Evolutionary conservation across 1,139 yeast species (phyloP).

Genomic region (Protomyces inouyei): DNA sequence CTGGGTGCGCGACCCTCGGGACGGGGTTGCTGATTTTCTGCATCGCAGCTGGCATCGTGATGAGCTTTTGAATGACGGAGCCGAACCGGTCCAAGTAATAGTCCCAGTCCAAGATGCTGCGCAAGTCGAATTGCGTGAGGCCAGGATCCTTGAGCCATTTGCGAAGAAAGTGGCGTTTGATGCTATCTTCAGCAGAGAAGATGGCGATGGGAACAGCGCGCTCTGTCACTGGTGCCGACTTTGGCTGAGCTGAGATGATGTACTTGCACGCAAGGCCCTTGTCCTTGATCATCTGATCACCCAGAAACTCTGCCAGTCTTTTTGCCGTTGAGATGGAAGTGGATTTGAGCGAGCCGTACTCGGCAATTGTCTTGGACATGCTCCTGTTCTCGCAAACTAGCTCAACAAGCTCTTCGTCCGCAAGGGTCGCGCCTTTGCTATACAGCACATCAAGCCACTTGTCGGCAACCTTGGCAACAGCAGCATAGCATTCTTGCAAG

Average conservation of each 20-base stretch:
- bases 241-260: slow-evolving; percentile 79
- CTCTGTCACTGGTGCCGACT: slow-evolving; percentile 87
- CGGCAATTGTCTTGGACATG: slow-evolving; percentile 87
- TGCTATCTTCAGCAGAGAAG: slow-evolving; percentile 70
- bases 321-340: slow-evolving; percentile 94
- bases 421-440: slow-evolving; percentile 77
- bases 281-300: slow-evolving; percentile 96
- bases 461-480: slow-evolving; percentile 90
- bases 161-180: slow-evolving; percentile 61
- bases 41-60: slow-evolving; percentile 94
- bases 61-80: slow-evolving; percentile 88
- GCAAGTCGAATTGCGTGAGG: slow-evolving; percentile 77
- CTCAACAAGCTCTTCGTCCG: slow-evolving; percentile 89
- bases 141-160: slow-evolving; percentile 84
- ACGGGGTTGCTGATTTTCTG: slow-evolving; percentile 91
- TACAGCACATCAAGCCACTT: slow-evolving; percentile 94
- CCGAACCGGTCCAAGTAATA: slow-evolving; percentile 88
- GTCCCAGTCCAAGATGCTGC: slow-evolving; percentile 87
- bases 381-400: slow-evolving; percentile 94
- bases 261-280: slow-evolving; percentile 95
- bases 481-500: slow-evolving; percentile 71
- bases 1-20: slow-evolving; percentile 90
- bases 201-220: slow-evolving; percentile 96
- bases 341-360: slow-evolving; percentile 85
- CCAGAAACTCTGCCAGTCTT: slow-evolving; percentile 88